Percentiles rank a stretch among this genome's conserved stretches.
These are phyloP conservation scores for Populus hybrid DNA, from an alignment of 441 rosid species.

Conservation along the genomic window DNA sequence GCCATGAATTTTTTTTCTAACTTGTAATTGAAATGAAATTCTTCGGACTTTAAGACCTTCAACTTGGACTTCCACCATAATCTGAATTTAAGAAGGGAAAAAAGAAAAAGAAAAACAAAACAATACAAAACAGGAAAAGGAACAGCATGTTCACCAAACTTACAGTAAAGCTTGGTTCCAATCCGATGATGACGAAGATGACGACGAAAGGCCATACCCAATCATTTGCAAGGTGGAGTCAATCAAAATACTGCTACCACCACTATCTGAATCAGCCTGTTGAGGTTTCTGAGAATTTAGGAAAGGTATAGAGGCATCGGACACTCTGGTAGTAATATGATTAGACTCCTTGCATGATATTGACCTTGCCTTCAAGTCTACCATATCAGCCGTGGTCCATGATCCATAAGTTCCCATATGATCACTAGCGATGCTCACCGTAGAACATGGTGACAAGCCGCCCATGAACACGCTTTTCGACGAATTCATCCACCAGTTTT, in stretches of 20 bases:
- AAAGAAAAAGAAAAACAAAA: neutral
- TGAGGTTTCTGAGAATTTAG: constrained; percentile 31
- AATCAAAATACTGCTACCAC: constrained; percentile 45
- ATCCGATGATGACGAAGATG: constrained; percentile 43
- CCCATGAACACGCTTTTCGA: constrained; percentile 33
- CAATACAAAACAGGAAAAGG: neutral
- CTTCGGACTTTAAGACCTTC: constrained; percentile 17
- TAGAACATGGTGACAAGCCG: constrained; percentile 47
- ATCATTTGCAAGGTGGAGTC: constrained; percentile 61
- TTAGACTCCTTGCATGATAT: constrained; percentile 25
- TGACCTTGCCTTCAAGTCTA: constrained; percentile 33
- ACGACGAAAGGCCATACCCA: constrained; percentile 54
- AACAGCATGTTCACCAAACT: constrained; percentile 9
- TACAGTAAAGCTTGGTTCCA: constrained; percentile 70
- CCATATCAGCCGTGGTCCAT: constrained; percentile 18
- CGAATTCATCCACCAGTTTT: constrained; percentile 65
- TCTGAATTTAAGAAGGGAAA: neutral
- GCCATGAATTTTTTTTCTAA: constrained; percentile 12
- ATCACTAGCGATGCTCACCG: constrained; percentile 21
- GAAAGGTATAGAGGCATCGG: constrained; percentile 26
- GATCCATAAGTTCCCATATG: constrained; percentile 21
- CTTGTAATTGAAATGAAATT: constrained; percentile 33
- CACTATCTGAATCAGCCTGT: constrained; percentile 47
- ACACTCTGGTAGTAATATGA: constrained; percentile 3
- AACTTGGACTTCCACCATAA: constrained; percentile 3